These are phyloP conservation scores for Rhinocladiella similis DNA, from an alignment of 2,329 filamentous ascomycete species.

Conservation along the genomic window DNA sequence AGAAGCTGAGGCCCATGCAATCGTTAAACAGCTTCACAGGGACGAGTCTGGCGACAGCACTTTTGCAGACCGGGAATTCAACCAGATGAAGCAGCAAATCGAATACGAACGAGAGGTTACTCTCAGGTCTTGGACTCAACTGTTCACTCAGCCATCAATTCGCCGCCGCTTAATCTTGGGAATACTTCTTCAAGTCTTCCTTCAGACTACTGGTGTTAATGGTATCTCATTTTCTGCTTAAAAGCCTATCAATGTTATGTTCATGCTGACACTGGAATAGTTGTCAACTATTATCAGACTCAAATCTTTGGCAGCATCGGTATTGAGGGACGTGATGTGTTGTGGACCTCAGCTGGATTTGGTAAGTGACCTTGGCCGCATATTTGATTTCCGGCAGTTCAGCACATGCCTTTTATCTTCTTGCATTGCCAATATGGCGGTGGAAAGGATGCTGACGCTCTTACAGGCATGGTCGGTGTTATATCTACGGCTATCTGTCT, in stretches of 20 bases:
- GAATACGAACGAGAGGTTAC: not conserved
- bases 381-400: no score
- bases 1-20: slow-evolving; percentile 41
- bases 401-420: no score
- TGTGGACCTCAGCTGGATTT: not conserved
- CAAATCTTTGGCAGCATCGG: not conserved
- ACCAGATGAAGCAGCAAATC: slow-evolving; percentile 1
- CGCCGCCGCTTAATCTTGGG: not conserved
- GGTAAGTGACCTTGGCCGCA: not conserved
- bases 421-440: no score
- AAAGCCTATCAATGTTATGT: no score
- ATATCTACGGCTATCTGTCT: slow-evolving; percentile 1
- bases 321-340: not conserved
- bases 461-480: not conserved
- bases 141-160: not conserved
- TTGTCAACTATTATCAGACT: slow-evolving; percentile 1
- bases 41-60: not conserved
- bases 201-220: not conserved
- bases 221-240: no score
- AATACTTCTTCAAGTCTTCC: not conserved
- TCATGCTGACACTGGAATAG: not conserved
- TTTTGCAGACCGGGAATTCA: not conserved
- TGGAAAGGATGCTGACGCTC: no score
- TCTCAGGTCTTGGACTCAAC: not conserved
- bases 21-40: not conserved